Evolutionary conservation across 805 yeast species (phyloP), one percentile per base, ranked within the genome.

Genomic region (Kuraishia piskuri): DNA sequence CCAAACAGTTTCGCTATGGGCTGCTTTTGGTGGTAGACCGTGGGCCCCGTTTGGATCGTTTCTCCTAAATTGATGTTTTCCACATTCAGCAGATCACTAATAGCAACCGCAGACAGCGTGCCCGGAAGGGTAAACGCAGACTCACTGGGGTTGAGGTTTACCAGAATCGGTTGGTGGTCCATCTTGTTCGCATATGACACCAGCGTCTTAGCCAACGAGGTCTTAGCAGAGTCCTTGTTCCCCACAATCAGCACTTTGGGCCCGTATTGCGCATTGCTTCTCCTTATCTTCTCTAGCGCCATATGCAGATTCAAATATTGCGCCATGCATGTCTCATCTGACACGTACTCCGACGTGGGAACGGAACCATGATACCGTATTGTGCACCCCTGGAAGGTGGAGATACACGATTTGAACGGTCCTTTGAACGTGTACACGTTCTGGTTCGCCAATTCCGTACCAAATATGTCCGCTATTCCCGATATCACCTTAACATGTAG

Each of bases 381-480:
- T 40, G 67, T 72, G 60, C 89, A 82, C 3, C 96, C 96, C 37
- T 79, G 80, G 58, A 80, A 80, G 1, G 90, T 76, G 56, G 71
- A 80, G 1, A 87, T 61, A 14, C 84, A 79, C 3, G 79, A 69
- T 52, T 80, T 80, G 56, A 76, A 69, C 0, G 72, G 60, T 7
- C 83, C 84, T 23, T 70, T 67, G 61, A 88, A 83, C 2, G 68
- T 63, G 60, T 82, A 85, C 22, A 82, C 87, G 0, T 77, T 73
- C 54, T 86, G 88, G 47, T 76, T 72, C 2, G 97, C 88, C 22
- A 94, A 77, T 65, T 94, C 99, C 2, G 97, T 89, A 22, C 99
- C 99, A 68, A 86, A 89, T 9, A 90, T 79, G 69, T 94, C 99
- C 1, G 89, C 96, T 2, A 83, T 76, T 2, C 99, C 99, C 2